Evolutionary conservation across 2,329 filamentous ascomycete species (phyloP).

Genomic region (Penicillium sumatraense): DNA sequence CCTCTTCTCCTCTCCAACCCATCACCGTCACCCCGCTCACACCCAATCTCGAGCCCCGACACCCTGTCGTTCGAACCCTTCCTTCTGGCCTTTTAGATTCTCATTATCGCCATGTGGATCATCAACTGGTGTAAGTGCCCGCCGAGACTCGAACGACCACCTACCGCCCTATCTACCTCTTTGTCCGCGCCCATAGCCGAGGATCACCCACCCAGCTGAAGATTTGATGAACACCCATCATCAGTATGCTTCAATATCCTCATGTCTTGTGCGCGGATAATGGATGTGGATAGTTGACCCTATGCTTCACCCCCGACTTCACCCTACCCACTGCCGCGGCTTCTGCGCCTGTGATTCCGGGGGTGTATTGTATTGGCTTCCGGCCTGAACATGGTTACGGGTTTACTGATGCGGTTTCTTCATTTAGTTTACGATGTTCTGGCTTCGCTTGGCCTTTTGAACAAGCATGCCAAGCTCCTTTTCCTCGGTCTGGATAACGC

Average conservation of each 20-base stretch:
- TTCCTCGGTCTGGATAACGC: conserved; percentile 94
- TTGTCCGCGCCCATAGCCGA: conserved; percentile 4
- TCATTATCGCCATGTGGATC: conserved; percentile 73
- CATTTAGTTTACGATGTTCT: conserved; percentile 82
- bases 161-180: too few species aligned
- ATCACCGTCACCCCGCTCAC: conserved; percentile 20
- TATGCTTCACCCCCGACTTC: neutral
- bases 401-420: conserved; percentile 15
- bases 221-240: neutral
- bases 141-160: conserved; percentile 11
- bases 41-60: conserved; percentile 15
- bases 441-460: conserved; percentile 82
- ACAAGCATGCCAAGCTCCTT: conserved; percentile 95
- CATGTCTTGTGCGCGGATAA: neutral
- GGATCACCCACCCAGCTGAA: neutral
- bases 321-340: conserved; percentile 12
- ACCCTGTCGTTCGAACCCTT: conserved; percentile 5
- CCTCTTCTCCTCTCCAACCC: conserved; percentile 28
- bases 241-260: neutral
- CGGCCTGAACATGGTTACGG: neutral
- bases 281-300: neutral
- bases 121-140: conserved; percentile 83
- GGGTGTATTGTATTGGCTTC: neutral
- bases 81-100: conserved; percentile 2
- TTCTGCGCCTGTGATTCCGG: conserved; percentile 16